A percentile compares a stretch with the other conserved stretches of the same genome.
phyloP scores from a whole-genome alignment of 2,329 filamentous ascomycete species.

The Diplocarpon rosae region DNA sequence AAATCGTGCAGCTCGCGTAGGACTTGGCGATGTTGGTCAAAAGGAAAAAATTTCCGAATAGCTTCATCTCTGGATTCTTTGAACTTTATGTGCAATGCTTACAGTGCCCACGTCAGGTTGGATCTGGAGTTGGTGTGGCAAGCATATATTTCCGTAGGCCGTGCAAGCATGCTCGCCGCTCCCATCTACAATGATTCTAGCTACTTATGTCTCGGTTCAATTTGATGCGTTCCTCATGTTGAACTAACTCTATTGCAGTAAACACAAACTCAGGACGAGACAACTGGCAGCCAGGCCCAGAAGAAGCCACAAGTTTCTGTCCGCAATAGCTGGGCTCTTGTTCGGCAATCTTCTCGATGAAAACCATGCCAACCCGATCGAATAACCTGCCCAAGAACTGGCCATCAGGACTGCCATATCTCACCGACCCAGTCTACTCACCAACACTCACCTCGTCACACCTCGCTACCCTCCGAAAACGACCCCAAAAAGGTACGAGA shows the following conservation, averaged over 20 bases:
- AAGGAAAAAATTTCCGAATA: constrained; percentile 1
- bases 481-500: constrained; percentile 19
- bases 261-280: no score
- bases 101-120: background rate
- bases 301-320: no score
- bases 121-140: background rate
- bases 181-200: no score
- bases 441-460: constrained; percentile 26
- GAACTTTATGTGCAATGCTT: background rate
- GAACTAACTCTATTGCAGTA: no score
- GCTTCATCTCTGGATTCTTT: constrained; percentile 1
- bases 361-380: no score
- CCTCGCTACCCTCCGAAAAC: constrained; percentile 14
- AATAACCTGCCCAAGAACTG: constrained; percentile 41
- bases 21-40: background rate
- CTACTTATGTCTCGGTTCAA: no score
- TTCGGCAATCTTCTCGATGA: no score
- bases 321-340: no score
- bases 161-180: background rate
- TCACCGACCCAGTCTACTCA: constrained; percentile 38
- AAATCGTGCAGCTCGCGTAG: background rate
- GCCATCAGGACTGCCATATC: constrained; percentile 42
- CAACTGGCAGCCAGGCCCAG: no score
- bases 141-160: background rate
- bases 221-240: no score